Conservation (phyloP, 257 asterid species). For the Catharanthus roseus region DNA sequence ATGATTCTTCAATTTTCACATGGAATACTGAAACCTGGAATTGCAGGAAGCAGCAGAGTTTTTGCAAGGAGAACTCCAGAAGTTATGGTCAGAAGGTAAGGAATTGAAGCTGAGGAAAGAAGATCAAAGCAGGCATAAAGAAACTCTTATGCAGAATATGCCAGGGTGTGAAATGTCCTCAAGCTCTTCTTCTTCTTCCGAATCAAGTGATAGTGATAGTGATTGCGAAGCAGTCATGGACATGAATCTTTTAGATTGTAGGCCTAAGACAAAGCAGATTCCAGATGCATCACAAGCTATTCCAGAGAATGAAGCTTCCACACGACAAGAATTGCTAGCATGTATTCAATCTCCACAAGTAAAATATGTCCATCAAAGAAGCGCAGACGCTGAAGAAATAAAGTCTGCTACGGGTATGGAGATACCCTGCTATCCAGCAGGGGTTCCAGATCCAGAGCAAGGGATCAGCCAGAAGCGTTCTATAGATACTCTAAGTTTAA, state of each 20-base stretch:
- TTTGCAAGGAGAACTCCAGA: constrained; percentile 49
- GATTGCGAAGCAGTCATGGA: constrained; percentile 45
- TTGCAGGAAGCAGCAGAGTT: constrained; percentile 56
- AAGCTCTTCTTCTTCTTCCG: constrained; percentile 44
- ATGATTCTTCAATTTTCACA: too few relatives aligned
- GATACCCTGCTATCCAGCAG: background rate
- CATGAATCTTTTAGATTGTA: constrained; percentile 28
- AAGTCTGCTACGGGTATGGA: background rate
- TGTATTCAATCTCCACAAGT: background rate
- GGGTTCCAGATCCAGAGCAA: constrained; percentile 9
- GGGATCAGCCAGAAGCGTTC: background rate
- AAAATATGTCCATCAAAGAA: constrained; percentile 6
- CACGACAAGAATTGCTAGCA: background rate
- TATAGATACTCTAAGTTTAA: background rate
- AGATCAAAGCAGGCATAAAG: constrained; percentile 37
- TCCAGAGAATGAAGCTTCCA: constrained; percentile 8
- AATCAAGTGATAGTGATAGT: constrained; percentile 73
- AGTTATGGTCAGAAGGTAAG: constrained; percentile 40
- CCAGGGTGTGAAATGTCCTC: constrained; percentile 31
- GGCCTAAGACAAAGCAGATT: constrained; percentile 6
- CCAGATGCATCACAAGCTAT: constrained; percentile 13
- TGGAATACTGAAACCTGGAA: background rate
- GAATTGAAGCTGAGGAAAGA: constrained; percentile 42
- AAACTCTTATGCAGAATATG: constrained; percentile 18
- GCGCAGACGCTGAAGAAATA: background rate